These are phyloP conservation scores for Solanum bukasovii DNA, from an alignment of 257 asterid species.

Conservation along the genomic window DNA sequence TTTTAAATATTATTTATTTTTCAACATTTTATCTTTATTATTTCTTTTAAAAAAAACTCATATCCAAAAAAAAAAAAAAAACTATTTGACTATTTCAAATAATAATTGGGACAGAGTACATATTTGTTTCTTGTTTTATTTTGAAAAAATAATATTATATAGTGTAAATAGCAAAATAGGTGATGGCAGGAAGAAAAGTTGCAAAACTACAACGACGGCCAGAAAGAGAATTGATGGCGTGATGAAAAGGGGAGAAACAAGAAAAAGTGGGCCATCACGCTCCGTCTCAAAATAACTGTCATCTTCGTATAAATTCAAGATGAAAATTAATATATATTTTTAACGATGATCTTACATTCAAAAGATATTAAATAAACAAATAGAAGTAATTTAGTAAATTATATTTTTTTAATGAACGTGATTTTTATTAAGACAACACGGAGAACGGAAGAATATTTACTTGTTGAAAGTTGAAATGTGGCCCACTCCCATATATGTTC, in stretches of 20 bases:
- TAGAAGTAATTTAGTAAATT: too few relatives aligned
- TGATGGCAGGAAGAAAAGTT: not conserved
- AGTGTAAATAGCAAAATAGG: not conserved
- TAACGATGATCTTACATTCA: not conserved
- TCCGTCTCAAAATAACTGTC: not conserved
- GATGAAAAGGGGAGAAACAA: not conserved
- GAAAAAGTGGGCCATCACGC: not conserved
- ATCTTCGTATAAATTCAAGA: not conserved
- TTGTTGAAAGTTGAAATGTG: conserved; percentile 17
- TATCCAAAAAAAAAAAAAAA: not conserved
- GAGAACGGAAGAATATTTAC: not conserved
- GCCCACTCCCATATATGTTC: conserved; percentile 35
- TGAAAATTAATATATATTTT: too few relatives aligned
- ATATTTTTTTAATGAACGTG: not conserved
- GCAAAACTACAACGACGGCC: not conserved
- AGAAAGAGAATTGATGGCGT: not conserved
- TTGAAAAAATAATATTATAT: not conserved
- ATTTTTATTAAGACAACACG: not conserved
- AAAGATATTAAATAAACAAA: too few relatives aligned
- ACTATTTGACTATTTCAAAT: not conserved
- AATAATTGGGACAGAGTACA: not conserved
- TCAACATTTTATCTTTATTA: not conserved
- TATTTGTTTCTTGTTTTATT: not conserved
- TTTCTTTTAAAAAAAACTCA: not conserved
- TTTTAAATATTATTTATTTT: too few relatives aligned